phyloP scores from a whole-genome alignment of 192 early-diverging fungal species.

The Coemansia sp. region DNA sequence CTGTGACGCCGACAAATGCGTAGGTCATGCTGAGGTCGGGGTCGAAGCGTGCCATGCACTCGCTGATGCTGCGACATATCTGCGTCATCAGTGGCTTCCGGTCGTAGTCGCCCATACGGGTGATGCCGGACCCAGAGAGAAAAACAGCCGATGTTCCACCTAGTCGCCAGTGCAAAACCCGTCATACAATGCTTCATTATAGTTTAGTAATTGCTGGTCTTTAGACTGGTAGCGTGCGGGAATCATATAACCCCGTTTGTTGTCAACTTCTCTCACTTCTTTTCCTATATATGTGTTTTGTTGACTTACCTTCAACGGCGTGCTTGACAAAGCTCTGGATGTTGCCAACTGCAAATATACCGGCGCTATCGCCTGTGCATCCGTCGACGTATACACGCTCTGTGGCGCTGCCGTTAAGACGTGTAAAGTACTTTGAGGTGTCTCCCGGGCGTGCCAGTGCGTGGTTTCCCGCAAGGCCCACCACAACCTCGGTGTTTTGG shows the following conservation, averaged over 20 bases:
- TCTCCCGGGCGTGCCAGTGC: conserved; percentile 40
- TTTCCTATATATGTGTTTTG: neutral
- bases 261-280: neutral
- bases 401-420: neutral
- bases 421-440: conserved; percentile 53
- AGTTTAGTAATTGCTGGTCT: neutral
- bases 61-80: conserved; percentile 29
- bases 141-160: conserved; percentile 52
- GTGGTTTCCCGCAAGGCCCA: conserved; percentile 39
- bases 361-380: conserved; percentile 30
- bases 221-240: neutral
- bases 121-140: conserved; percentile 43
- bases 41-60: conserved; percentile 39
- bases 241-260: neutral
- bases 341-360: conserved; percentile 20
- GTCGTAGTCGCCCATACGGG: conserved; percentile 42
- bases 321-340: conserved; percentile 42
- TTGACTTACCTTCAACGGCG: conserved; percentile 34
- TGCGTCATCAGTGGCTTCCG: conserved; percentile 34
- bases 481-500: conserved; percentile 49
- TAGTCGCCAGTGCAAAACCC: neutral
- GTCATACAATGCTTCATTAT: neutral
- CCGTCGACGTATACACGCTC: conserved; percentile 51
- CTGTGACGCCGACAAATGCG: conserved; percentile 50
- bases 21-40: conserved; percentile 55